A percentile compares a stretch with the other conserved stretches of the same genome.
Conservation (phyloP, 306 rosid genomes). For the Quercus berberidifolia region DNA sequence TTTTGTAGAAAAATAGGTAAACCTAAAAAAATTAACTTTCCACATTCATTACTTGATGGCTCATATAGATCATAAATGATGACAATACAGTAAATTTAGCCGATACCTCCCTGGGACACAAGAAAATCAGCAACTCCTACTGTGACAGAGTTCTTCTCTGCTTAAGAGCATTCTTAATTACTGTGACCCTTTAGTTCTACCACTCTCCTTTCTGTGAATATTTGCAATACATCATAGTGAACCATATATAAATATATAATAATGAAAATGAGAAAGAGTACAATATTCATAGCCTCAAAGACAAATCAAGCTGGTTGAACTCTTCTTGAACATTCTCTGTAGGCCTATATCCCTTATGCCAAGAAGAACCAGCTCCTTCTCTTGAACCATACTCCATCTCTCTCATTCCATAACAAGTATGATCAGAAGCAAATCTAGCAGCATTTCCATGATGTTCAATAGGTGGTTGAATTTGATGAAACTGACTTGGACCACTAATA, state of each 20-base stretch:
- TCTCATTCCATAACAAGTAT: constrained; percentile 20
- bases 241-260: not conserved
- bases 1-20: no score
- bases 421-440: constrained; percentile 9
- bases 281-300: constrained; percentile 64
- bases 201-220: not conserved
- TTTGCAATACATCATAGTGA: not conserved
- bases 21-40: no score
- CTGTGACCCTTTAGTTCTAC: not conserved
- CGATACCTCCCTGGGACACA: no score
- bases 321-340: constrained; percentile 56
- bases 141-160: no score
- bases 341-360: constrained; percentile 33
- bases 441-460: constrained; percentile 26
- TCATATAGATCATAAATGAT: no score
- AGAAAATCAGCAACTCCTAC: no score
- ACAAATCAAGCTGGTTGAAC: constrained; percentile 71
- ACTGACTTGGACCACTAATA: not conserved
- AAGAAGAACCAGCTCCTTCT: constrained; percentile 29
- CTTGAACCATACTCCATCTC: constrained; percentile 26
- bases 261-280: not conserved
- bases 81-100: no score
- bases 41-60: no score
- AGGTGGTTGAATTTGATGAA: constrained; percentile 1
- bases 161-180: no score